phyloP scores from a whole-genome alignment of 768 basidiomycete species.

The Crucibulum laeve region DNA sequence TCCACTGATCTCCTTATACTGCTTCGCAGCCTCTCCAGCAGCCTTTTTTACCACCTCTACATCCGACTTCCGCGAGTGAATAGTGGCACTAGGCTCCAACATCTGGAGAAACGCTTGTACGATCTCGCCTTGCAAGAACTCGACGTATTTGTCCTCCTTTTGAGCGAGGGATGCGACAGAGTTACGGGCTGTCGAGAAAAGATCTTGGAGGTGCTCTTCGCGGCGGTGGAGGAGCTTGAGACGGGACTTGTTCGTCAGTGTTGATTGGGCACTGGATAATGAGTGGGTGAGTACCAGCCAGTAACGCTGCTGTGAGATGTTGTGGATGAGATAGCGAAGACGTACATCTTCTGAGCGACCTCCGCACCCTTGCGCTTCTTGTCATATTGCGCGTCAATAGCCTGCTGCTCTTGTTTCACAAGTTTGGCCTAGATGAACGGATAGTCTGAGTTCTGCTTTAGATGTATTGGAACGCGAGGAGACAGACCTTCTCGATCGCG shows the following conservation, averaged over 20 bases:
- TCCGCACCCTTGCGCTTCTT: conserved; percentile 95
- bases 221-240: conserved; percentile 85
- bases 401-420: conserved; percentile 92
- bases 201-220: conserved; percentile 87
- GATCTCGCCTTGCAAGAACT: conserved; percentile 81
- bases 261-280: conserved; percentile 78
- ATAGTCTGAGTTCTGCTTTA: conserved; percentile 4
- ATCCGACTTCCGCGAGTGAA: conserved; percentile 71
- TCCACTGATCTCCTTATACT: conserved; percentile 80
- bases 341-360: conserved; percentile 94
- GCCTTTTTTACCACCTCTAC: conserved; percentile 56
- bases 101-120: conserved; percentile 83
- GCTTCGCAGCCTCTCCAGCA: conserved; percentile 52
- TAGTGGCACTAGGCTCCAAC: conserved; percentile 66
- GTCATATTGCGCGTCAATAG: conserved; percentile 92
- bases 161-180: conserved; percentile 58
- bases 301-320: too few species aligned
- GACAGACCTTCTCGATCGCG: conserved; percentile 88
- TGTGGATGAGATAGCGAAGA: conserved; percentile 8
- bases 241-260: conserved; percentile 93
- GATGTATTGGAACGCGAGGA: neutral
- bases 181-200: conserved; percentile 72
- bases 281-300: neutral
- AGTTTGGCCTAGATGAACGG: conserved; percentile 90
- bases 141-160: conserved; percentile 66